Conservation (phyloP, 164 flowering plant species). For the Chloranthus sessilifolius region DNA sequence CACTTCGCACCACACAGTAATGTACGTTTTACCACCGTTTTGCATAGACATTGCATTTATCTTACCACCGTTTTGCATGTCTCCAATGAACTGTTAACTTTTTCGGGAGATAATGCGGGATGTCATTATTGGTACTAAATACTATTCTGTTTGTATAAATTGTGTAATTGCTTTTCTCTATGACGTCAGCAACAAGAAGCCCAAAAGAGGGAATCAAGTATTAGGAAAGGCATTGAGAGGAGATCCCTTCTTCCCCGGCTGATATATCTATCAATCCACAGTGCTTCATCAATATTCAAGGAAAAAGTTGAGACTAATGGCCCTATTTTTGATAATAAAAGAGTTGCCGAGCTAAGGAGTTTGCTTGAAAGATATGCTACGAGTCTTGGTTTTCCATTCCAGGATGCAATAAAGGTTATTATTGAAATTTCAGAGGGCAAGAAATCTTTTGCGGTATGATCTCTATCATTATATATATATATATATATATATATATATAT, state of each 20-base stretch:
- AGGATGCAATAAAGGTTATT: conserved; percentile 49
- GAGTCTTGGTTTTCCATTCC: conserved; percentile 54
- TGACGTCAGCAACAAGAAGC: no score
- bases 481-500: no score
- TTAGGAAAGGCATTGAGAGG: conserved; percentile 36
- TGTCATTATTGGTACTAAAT: no score
- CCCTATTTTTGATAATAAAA: conserved; percentile 33
- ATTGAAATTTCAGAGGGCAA: conserved; percentile 36
- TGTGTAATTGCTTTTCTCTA: no score
- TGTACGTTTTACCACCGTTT: no score
- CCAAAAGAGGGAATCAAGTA: conserved; percentile 38
- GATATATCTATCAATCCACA: conserved; percentile 58
- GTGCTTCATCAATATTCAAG: conserved; percentile 52
- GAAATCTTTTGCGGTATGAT: conserved; percentile 42
- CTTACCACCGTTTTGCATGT: no score
- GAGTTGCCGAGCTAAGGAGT: conserved; percentile 41
- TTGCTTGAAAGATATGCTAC: conserved; percentile 69
- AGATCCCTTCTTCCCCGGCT: conserved; percentile 79
- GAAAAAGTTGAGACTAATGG: conserved; percentile 56
- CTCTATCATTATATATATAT: no score
- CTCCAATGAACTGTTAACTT: no score
- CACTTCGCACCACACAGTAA: no score
- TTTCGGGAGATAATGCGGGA: no score
- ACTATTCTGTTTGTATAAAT: no score
- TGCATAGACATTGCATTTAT: no score